Conservation (phyloP, 768 basidiomycete species). For the Mycena rebaudengoi region DNA sequence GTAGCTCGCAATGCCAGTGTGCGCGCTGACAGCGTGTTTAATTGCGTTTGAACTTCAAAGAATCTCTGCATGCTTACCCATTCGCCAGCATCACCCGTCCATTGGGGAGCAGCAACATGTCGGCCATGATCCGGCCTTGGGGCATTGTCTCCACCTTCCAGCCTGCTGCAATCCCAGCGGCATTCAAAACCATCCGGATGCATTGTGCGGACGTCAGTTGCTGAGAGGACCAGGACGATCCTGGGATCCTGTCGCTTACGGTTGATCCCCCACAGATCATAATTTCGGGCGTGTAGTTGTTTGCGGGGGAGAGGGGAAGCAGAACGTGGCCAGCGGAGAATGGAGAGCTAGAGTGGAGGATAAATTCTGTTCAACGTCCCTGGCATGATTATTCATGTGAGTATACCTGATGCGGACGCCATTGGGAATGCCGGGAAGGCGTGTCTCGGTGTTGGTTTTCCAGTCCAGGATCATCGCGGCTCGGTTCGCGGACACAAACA, state of each 20-base stretch:
- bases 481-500: conserved; percentile 52
- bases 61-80: conserved; percentile 30
- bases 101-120: conserved; percentile 48
- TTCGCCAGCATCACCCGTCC: conserved; percentile 52
- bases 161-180: conserved; percentile 50
- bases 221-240: conserved; percentile 44
- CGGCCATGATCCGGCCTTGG: conserved; percentile 46
- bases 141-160: conserved; percentile 58
- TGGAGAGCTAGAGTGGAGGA: conserved; percentile 32
- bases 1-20: conserved; percentile 51
- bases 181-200: conserved; percentile 49
- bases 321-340: conserved; percentile 48
- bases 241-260: conserved; percentile 38
- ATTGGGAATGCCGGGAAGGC: conserved; percentile 53
- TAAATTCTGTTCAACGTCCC: not conserved
- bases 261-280: conserved; percentile 57
- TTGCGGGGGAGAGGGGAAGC: conserved; percentile 46
- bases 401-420: conserved; percentile 48
- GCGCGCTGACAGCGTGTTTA: conserved; percentile 24
- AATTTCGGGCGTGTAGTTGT: conserved; percentile 52
- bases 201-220: conserved; percentile 54
- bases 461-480: conserved; percentile 53
- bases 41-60: not conserved
- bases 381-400: not conserved
- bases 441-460: conserved; percentile 47